Conservation (phyloP, 768 basidiomycete species). For the Boletus rex-veris region DNA sequence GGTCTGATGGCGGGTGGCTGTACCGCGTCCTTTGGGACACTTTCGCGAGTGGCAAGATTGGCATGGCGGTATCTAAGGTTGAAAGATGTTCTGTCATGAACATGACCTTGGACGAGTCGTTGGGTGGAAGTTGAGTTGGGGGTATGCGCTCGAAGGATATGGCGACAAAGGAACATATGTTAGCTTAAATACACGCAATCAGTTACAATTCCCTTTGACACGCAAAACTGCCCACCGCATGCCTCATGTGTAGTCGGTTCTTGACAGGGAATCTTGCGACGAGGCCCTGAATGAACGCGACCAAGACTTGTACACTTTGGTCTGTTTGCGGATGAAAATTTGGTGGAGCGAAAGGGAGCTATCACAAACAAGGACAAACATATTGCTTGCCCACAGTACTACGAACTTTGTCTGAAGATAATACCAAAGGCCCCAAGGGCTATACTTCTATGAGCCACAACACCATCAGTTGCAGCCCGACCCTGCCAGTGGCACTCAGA, state of each 20-base stretch:
- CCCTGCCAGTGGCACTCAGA: too few species aligned
- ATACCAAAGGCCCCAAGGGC: too few species aligned
- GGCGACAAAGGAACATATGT: conserved; percentile 78
- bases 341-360: conserved; percentile 9
- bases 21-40: conserved; percentile 3
- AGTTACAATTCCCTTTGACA: neutral
- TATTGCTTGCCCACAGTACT: neutral
- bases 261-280: conserved; percentile 20
- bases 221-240: conserved; percentile 48
- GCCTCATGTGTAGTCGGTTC: conserved; percentile 39
- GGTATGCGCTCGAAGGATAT: conserved; percentile 46
- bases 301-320: conserved; percentile 3
- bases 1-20: neutral
- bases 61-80: conserved; percentile 12
- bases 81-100: conserved; percentile 9
- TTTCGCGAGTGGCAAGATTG: conserved; percentile 13
- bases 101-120: conserved; percentile 21
- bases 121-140: conserved; percentile 26
- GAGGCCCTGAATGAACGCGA: conserved; percentile 30
- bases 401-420: too few species aligned
- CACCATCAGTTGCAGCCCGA: too few species aligned
- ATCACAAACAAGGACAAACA: conserved; percentile 27
- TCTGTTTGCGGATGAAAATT: conserved; percentile 24
- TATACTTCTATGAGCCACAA: too few species aligned
- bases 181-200: conserved; percentile 38